Base-by-base conservation (phyloP, 495 filamentous ascomycete species). In the Hyaloscypha variabilis region DNA sequence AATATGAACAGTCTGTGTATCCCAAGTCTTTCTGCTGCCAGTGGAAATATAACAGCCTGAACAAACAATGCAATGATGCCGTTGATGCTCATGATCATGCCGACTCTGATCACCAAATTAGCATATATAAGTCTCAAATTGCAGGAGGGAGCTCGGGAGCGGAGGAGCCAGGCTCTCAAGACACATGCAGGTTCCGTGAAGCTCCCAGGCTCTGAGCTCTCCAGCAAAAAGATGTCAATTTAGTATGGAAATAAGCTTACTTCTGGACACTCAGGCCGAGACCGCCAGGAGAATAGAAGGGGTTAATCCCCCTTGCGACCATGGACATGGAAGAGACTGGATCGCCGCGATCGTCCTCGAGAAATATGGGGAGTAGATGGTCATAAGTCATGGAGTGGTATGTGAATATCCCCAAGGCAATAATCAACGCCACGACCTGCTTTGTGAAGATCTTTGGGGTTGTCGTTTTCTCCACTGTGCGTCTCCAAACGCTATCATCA, bases 301-400 rank as follows among this genome's bases (percentile, higher is more conserved):
- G 62, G 25, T 60, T 63, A 24, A 64, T 26, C n/a, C 55, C 51
- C 4, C 23, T 23, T 17, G 39, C 23, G 49, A 39, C 28, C 34
- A 49, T 10, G 2, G 53, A 50, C 2, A 50, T 26, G 26, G 54
- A 57, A 14, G 57, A n/a, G 19, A 60, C 13, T 29, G 60, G 49
- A 24, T 51, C 55, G 11, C 58, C 30, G 3, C 63, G 59, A 2
- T 64, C 62, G 30, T 73, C 71, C 49, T 70, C 71, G 61, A 99
- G 82, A 67, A 98, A 93, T 6, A 98, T 91, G 0, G 95, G 96
- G 69, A 98, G 88, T 11, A 98, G 79, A 73, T 97, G 91, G 77
- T 99, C 95, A 67, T 95, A 96, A 0, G 92, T 92, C 74, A 99
- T 97, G 63, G 91, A 95, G 77, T 83, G 79, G 74, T 96, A 97